A percentile compares a stretch with the other conserved stretches of the same genome.
Evolutionary conservation across 495 filamentous ascomycete genomes (phyloP).

Genomic region (Xylaria intraflava): DNA sequence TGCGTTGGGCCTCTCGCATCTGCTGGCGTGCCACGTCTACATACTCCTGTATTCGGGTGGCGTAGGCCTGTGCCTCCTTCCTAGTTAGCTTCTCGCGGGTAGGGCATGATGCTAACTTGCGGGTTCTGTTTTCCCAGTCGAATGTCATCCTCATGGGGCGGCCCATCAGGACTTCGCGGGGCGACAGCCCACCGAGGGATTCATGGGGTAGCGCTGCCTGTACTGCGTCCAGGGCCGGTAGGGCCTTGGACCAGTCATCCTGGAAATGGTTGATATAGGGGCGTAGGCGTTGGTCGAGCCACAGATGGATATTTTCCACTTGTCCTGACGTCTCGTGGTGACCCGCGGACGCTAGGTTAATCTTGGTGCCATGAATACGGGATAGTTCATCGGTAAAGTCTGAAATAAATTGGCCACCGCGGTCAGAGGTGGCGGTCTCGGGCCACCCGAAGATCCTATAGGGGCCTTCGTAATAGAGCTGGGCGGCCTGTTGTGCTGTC

Average conservation of each 20-base stretch:
- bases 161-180: neutral
- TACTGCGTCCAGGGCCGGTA: neutral
- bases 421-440: neutral
- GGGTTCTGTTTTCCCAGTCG: neutral
- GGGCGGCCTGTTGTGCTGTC: neutral
- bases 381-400: neutral
- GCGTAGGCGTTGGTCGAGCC: neutral
- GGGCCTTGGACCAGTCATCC: neutral
- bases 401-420: neutral
- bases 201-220: neutral
- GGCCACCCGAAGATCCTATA: neutral
- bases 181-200: neutral
- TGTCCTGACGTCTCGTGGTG: neutral
- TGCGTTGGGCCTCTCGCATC: neutral
- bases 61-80: neutral
- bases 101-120: neutral
- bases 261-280: neutral
- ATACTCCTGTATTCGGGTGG: neutral
- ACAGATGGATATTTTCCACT: neutral
- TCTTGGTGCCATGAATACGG: neutral
- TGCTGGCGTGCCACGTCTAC: neutral
- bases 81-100: neutral
- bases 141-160: neutral
- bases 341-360: neutral
- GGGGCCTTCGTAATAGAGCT: neutral